Evolutionary conservation across 2,329 filamentous ascomycete genomes (phyloP), one percentile per base, ranked within the genome.

Genomic region (Capronia coronata): DNA sequence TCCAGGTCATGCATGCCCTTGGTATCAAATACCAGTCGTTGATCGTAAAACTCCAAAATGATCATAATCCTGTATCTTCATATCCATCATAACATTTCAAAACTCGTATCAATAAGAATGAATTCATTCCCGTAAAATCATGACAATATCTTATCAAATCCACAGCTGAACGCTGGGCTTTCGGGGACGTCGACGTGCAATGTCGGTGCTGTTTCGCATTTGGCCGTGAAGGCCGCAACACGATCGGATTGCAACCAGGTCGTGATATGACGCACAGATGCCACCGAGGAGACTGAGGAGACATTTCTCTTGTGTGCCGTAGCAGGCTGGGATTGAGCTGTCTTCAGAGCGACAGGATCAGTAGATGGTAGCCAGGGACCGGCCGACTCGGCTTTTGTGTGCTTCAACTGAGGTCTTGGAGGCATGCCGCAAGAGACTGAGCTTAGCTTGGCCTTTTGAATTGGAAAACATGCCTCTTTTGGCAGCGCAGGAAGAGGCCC

Each of bases 401-500:
- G 40, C 14, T 43, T 43, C 23, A 25, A 13, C 14, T 5, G 23
- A 19, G 34, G 34, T 19, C 34, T 37, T 19, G 6, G 16, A 18
- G 34, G 14, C 34, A 6, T 37, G 5, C 14, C 18, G 11, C 34
- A 37, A 5, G 34, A 37, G 7, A 37, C 18, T 16, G 34, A 41
- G 8, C 4, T 19, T 2, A 32, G 25, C 8, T 30, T 30, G 23
- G 25, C 25, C 25, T 29, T 32, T 10, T 4, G 16, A 7, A 42
- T 25, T 7, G 25, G 40, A 19, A 43, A 16, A 19, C 23, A 46
- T 8, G 44, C 47, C 29, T 32, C 42, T 10, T 32, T 21, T 2
- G 55, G 55, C 38, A 58, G 21, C 3, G 53, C 53, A 7, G 53
- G 55, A n/a, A 58, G 37, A 18, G 55, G 55, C 2, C 41, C 47